These are phyloP conservation scores for Ophiocordyceps unilateralis DNA, from an alignment of 2,329 filamentous ascomycete genomes.

Conservation along the genomic window DNA sequence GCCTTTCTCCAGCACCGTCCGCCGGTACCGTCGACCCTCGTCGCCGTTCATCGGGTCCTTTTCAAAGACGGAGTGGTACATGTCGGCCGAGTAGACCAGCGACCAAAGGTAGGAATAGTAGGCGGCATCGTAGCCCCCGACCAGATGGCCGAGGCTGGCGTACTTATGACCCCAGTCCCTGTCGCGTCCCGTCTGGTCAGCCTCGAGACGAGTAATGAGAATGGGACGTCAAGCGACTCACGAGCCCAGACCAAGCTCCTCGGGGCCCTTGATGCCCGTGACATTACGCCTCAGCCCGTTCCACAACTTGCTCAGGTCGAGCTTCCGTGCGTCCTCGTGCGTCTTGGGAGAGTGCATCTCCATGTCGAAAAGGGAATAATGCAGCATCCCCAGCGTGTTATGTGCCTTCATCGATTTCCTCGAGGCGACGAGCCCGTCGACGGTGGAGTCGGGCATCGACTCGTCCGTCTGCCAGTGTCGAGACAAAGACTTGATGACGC, in stretches of 20 bases:
- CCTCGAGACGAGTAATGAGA: not conserved
- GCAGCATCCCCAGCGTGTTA: slow-evolving; percentile 61
- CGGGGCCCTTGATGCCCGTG: slow-evolving; percentile 56
- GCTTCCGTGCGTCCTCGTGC: slow-evolving; percentile 49
- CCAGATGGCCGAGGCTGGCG: slow-evolving; percentile 66
- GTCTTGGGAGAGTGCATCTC: slow-evolving; percentile 52
- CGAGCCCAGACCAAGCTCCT: slow-evolving; percentile 40
- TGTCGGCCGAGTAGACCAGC: slow-evolving; percentile 68
- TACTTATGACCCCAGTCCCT: slow-evolving; percentile 61
- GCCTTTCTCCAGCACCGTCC: slow-evolving; percentile 61
- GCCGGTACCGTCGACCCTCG: slow-evolving; percentile 59
- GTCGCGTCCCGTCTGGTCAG: not conserved
- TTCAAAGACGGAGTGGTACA: slow-evolving; percentile 72
- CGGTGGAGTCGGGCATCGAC: slow-evolving; percentile 56
- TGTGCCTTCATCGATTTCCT: slow-evolving; percentile 70
- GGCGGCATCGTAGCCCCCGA: slow-evolving; percentile 71
- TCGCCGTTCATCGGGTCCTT: slow-evolving; percentile 59
- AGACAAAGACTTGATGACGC: slow-evolving; percentile 47
- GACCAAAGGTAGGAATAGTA: slow-evolving; percentile 65
- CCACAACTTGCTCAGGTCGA: slow-evolving; percentile 51
- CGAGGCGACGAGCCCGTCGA: slow-evolving; percentile 56
- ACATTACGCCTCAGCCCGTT: slow-evolving; percentile 59
- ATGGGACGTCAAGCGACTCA: slow-evolving; percentile 16
- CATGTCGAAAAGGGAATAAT: slow-evolving; percentile 78
- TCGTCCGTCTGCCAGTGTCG: slow-evolving; percentile 56